Evolutionary conservation across 2,329 filamentous ascomycete species (phyloP).

Genomic region (Alternaria sp.): DNA sequence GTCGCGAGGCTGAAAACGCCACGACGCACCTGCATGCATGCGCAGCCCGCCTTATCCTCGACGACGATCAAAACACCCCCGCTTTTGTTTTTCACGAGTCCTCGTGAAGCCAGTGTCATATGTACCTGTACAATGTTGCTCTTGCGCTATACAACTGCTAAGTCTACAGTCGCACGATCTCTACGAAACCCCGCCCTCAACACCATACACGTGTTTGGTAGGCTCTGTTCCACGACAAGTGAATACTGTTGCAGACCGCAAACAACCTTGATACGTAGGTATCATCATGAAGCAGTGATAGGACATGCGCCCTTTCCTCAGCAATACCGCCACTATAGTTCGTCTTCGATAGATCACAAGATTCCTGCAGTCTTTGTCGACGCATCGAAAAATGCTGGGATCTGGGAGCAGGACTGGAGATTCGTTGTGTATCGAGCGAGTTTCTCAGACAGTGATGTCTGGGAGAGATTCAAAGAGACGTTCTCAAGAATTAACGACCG

Average conservation of each 20-base stretch:
- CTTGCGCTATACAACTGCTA: neutral
- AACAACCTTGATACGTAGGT: no score
- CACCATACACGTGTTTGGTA: no score
- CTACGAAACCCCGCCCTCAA: accelerated
- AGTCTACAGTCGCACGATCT: neutral
- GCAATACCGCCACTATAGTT: neutral
- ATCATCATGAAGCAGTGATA: neutral
- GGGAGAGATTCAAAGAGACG: neutral
- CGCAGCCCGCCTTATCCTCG: no score
- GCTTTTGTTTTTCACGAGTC: no score
- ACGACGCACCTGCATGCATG: no score
- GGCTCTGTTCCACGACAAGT: no score
- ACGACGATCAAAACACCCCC: no score
- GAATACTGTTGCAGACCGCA: no score
- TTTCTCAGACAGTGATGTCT: neutral
- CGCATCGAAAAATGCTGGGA: neutral
- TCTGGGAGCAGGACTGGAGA: neutral
- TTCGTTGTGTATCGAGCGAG: no score
- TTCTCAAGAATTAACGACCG: neutral
- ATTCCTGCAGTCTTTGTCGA: neutral
- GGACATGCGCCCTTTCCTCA: neutral
- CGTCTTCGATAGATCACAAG: accelerated
- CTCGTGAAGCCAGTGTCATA: neutral
- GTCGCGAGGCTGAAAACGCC: no score
- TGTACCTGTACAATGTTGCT: neutral